These are phyloP conservation scores for Ophiognomonia clavigignenti-juglandacearum DNA, from an alignment of 2,329 filamentous ascomycete genomes.

Conservation along the genomic window DNA sequence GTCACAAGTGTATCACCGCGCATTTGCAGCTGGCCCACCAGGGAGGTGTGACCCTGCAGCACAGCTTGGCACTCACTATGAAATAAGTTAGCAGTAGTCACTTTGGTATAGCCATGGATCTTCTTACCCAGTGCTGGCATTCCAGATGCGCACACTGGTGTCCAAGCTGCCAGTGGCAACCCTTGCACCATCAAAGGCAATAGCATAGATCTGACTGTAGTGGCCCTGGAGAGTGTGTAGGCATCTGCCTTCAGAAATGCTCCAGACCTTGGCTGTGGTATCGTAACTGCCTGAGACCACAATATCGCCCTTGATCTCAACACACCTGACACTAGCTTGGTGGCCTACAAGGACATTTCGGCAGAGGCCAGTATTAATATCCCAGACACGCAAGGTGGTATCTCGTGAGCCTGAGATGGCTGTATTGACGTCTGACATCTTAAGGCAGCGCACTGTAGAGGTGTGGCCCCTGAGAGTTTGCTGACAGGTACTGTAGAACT, in stretches of 20 bases:
- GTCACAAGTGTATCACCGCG: constrained; percentile 92
- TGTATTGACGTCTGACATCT: constrained; percentile 92
- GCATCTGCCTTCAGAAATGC: constrained; percentile 91
- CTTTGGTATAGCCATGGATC: constrained; percentile 2
- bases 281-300: constrained; percentile 99
- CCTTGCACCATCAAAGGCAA: constrained; percentile 90
- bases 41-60: constrained; percentile 91
- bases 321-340: constrained; percentile 88
- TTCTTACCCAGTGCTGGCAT: constrained; percentile 76
- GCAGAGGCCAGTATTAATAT: constrained; percentile 82
- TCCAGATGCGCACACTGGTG: constrained; percentile 96
- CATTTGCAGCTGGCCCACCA: constrained; percentile 96
- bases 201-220: constrained; percentile 98
- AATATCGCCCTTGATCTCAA: constrained; percentile 93
- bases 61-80: constrained; percentile 75
- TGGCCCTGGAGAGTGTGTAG: constrained; percentile 86
- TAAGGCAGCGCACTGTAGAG: constrained; percentile 91
- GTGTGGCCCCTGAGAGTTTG: constrained; percentile 91
- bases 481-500: constrained; percentile 55
- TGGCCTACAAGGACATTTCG: constrained; percentile 90
- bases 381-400: constrained; percentile 92
- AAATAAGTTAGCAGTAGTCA: constrained; percentile 26
- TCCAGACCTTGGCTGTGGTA: constrained; percentile 95
- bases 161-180: constrained; percentile 95
- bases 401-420: constrained; percentile 96